phyloP scores from a whole-genome alignment of 148 eudicot genomes.

The Rhododendron simsii region DNA sequence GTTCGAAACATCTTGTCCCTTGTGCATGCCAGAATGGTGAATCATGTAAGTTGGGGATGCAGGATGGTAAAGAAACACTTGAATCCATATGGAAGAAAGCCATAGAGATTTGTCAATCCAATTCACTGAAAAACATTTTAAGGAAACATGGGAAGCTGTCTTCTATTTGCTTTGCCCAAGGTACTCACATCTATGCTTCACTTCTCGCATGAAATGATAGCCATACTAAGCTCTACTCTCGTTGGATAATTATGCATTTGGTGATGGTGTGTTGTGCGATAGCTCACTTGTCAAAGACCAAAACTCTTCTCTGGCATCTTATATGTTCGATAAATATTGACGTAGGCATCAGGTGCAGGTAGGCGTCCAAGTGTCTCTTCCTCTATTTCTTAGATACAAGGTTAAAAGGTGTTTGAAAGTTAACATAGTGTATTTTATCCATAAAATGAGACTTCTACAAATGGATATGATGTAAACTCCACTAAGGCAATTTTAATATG shows the following conservation, averaged over 20 bases:
- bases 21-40: conserved; percentile 42
- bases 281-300: background rate
- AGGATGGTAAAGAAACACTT: conserved; percentile 43
- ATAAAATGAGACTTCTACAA: background rate
- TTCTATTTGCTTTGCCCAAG: conserved; percentile 64
- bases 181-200: conserved; percentile 25
- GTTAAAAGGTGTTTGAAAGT: background rate
- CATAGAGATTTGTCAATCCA: conserved; percentile 56
- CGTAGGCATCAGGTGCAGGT: background rate
- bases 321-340: background rate
- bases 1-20: conserved; percentile 53
- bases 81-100: conserved; percentile 74
- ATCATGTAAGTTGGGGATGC: conserved; percentile 34
- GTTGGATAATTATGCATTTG: background rate
- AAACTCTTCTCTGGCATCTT: background rate
- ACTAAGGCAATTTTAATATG: background rate
- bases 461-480: background rate
- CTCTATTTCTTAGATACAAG: background rate
- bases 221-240: background rate
- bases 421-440: background rate
- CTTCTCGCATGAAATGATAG: background rate
- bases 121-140: conserved; percentile 58
- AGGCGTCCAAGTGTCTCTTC: background rate
- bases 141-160: conserved; percentile 70
- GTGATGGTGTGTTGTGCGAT: background rate